Base-by-base conservation (phyloP, 2,329 filamentous ascomycete species). In the Talaromyces sp. region DNA sequence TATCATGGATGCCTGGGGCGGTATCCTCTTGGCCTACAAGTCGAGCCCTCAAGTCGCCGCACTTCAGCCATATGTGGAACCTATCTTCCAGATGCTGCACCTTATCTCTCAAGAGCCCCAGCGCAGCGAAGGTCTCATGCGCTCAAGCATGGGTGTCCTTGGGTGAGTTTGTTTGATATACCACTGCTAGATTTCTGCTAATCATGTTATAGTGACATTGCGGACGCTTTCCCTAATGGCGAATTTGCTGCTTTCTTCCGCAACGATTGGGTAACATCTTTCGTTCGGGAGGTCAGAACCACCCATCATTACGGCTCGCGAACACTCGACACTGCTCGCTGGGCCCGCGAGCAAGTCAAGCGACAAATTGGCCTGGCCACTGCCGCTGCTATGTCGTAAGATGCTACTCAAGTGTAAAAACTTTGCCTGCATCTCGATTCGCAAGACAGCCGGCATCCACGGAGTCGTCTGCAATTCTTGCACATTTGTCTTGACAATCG, bases 1-100 rank as follows among this genome's bases (percentile, higher is more conserved):
- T 68, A 98, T 99, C 67, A 96, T 98, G 89, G 95, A 99, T 82
- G 95, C 95, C 35, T 99, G 96, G 93, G 92, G 93, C 70, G 95
- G 95, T 67, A 95, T 96, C 66, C 92, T 99, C 72, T 87, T 93
- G 74, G 92, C 95, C 58, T 92, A 98, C 89, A 96, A 95, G 81
- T 79, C 83, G 56, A 90, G 71, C 32, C 68, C 74, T 58, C 72
- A 77, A 61, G 89, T 88, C 61, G 80, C 85, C 73, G 79, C 86
- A 46, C 83, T 97, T 31, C 84, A 88, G 69, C 89, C 86, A 62
- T 96, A 90, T 68, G 86, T 98, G 21, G 84, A 89, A 67, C 86
- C 88, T 8, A 93, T 99, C 71, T 97, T 98, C 81, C 83, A 89
- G 67, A 86, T 98, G 57, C 85, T 99, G 51, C 88, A 90, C 70